Evolutionary conservation across 441 rosid species (phyloP), one percentile per base, ranked within the genome.

Genomic region (Pelargonium fulgidum): DNA sequence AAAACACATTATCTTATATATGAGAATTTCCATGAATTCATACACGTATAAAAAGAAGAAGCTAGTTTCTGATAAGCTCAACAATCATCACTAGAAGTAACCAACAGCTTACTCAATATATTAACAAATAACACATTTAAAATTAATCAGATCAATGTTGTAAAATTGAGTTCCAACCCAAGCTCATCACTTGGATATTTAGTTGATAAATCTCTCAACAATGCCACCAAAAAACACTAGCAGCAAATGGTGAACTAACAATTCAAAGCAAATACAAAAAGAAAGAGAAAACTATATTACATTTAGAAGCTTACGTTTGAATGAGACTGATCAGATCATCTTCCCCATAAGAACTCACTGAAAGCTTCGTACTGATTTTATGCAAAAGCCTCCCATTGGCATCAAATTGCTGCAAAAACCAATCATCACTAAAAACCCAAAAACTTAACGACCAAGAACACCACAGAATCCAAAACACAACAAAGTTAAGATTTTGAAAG

Each of bases 271-370:
- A 50, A 50, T 4, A 50, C 19, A 14, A 50, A 3, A 14, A 50
- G 14, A n/a, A 50, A 50, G 58, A n/a, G 5, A n/a, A 16, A 8
- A 3, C n/a, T 50, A 50, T 13, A 50, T 50, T 50, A 0, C 3
- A 50, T 1, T 50, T 14, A 8, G 26, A 39, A 65, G 19, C 83
- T 75, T 86, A 93, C 98, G 98, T 88, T 84, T 93, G 98, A 69
- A 88, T 88, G 67, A 91, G 97, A 75, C 97, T 89, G 36, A 83
- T 83, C 47, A 91, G 90, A 7, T 89, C 97, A 64, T 83, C 93
- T 78, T 91, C 97, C 66, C 98, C 98, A 75, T 91, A 91, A 3
- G 91, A 81, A 72, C 83, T 85, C 13, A 79, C 96, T 0, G 97
- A 81, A 69, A 93, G 93, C 78, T 68, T 79, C 12, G 97, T 93